These are phyloP conservation scores for Cystofilobasidium capitatum DNA, from an alignment of 768 basidiomycete species.

Conservation along the genomic window DNA sequence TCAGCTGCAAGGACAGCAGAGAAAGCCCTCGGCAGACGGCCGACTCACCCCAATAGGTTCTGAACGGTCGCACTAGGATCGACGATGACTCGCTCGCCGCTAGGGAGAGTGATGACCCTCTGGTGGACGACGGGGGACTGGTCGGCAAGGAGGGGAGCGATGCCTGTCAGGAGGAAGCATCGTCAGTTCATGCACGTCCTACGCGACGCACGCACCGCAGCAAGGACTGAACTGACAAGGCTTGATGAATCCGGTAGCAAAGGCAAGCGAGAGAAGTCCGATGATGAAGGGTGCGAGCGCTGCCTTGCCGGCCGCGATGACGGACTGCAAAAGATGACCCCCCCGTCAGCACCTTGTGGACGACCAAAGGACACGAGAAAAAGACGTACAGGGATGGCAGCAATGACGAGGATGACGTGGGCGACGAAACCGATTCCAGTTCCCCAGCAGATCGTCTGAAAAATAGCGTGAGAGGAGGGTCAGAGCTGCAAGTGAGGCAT, in stretches of 20 bases:
- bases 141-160: constrained; percentile 17
- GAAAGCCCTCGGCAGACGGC: background rate
- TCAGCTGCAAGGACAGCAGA: background rate
- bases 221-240: background rate
- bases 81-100: constrained; percentile 20
- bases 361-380: background rate
- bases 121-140: constrained; percentile 14
- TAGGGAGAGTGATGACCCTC: background rate
- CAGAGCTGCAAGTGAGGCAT: background rate
- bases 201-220: background rate
- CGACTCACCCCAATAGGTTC: constrained; percentile 16
- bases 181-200: background rate
- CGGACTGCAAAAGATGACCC: background rate
- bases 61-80: constrained; percentile 12
- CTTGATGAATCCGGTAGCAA: constrained; percentile 11
- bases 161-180: background rate
- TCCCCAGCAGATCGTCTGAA: constrained; percentile 12
- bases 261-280: constrained; percentile 11
- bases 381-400: constrained; percentile 13
- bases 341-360: background rate
- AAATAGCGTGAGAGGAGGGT: background rate
- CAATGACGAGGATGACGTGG: constrained; percentile 23
- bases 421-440: constrained; percentile 10
- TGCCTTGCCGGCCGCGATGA: constrained; percentile 18
- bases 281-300: constrained; percentile 22